Evolutionary conservation across 441 rosid genomes (phyloP).

Genomic region (Populus hybrid): DNA sequence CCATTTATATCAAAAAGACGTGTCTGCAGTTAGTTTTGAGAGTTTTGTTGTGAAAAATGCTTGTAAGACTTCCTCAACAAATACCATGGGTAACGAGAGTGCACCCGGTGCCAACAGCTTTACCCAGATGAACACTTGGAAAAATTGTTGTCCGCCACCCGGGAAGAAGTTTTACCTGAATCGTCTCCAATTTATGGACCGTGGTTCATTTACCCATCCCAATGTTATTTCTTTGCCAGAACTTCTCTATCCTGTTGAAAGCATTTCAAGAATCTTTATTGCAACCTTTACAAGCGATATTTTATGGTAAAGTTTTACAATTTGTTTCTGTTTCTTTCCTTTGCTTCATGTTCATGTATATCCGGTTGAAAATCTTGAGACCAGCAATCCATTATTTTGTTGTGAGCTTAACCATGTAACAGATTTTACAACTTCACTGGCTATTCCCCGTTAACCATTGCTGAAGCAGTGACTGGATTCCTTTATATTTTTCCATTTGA

Average conservation of each 20-base stretch:
- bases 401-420: slow-evolving; percentile 3
- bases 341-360: neutral
- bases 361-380: neutral
- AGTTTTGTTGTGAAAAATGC: slow-evolving; percentile 5
- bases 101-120: slow-evolving; percentile 14
- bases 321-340: neutral
- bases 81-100: slow-evolving; percentile 19
- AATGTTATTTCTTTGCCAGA: slow-evolving; percentile 65
- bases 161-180: slow-evolving; percentile 80
- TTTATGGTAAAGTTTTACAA: slow-evolving; percentile 45
- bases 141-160: slow-evolving; percentile 15
- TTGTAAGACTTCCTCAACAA: slow-evolving; percentile 6
- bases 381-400: neutral
- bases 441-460: neutral
- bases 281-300: slow-evolving; percentile 92
- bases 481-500: neutral
- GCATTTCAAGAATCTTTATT: slow-evolving; percentile 60
- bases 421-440: slow-evolving; percentile 2
- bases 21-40: slow-evolving; percentile 17
- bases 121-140: slow-evolving; percentile 5
- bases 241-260: slow-evolving; percentile 72
- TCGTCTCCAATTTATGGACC: slow-evolving; percentile 55
- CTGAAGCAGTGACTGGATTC: neutral
- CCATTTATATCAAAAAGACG: slow-evolving; percentile 19
- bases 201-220: slow-evolving; percentile 29